Evolutionary conservation across 2,329 filamentous ascomycete species (phyloP).

Genomic region (Verticillium longisporum): DNA sequence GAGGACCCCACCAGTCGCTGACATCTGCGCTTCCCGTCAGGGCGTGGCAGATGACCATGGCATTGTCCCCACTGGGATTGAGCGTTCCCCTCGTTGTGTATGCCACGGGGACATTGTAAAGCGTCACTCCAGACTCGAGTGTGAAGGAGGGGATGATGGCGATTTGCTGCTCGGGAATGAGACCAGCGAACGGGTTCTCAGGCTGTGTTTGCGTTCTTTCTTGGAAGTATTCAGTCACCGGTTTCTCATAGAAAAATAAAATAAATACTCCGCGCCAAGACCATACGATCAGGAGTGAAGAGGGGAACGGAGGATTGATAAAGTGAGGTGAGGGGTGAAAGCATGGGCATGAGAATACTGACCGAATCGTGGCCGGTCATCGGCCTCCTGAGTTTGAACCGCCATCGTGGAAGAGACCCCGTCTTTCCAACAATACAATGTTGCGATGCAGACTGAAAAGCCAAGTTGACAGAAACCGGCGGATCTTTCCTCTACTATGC

Average conservation of each 20-base stretch:
- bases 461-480: neutral
- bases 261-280: neutral
- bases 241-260: conserved; percentile 18
- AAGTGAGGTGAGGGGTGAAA: neutral
- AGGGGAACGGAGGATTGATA: neutral
- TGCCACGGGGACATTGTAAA: conserved; percentile 68
- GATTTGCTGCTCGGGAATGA: conserved; percentile 85
- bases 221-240: conserved; percentile 57
- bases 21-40: conserved; percentile 82
- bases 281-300: neutral
- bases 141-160: conserved; percentile 83
- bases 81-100: conserved; percentile 61
- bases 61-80: conserved; percentile 54
- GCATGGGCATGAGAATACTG: conserved; percentile 15
- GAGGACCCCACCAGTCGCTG: conserved; percentile 80
- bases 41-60: conserved; percentile 75
- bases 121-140: conserved; percentile 81
- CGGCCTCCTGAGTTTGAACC: conserved; percentile 7
- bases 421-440: neutral
- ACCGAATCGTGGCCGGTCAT: conserved; percentile 22
- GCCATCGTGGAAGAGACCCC: conserved; percentile 15
- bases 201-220: conserved; percentile 63
- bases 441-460: neutral
- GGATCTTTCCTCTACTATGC: neutral
- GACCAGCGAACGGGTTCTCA: conserved; percentile 81